Evolutionary conservation across 1,284 basidiomycete genomes (phyloP).

Genomic region (Tilletia horrida): DNA sequence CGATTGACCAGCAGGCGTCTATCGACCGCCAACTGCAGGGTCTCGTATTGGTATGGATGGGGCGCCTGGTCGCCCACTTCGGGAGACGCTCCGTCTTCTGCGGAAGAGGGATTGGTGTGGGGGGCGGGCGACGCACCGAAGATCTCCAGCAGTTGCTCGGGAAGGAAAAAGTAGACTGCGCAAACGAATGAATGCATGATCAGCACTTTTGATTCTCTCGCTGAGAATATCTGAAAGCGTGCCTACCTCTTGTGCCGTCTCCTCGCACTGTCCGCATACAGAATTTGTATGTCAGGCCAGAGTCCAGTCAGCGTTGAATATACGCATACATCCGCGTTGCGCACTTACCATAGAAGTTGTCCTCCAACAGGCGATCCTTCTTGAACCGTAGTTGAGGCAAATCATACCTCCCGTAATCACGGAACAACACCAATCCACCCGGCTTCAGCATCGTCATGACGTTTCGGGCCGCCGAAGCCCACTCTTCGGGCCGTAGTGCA

Average conservation of each 20-base stretch:
- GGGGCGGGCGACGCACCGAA: constrained; percentile 38
- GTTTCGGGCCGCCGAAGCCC: constrained; percentile 80
- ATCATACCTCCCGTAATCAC: constrained; percentile 94
- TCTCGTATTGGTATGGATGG: constrained; percentile 32
- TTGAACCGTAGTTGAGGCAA: constrained; percentile 86
- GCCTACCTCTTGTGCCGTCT: constrained; percentile 76
- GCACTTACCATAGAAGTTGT: constrained; percentile 63
- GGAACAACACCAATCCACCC: constrained; percentile 75
- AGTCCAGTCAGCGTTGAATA: neutral
- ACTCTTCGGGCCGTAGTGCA: constrained; percentile 89
- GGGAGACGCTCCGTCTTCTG: no score
- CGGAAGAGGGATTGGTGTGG: no score
- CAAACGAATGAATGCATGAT: neutral
- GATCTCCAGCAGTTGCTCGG: constrained; percentile 42
- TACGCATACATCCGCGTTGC: neutral
- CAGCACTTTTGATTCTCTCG: neutral
- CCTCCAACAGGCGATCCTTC: constrained; percentile 75
- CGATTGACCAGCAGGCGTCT: constrained; percentile 50
- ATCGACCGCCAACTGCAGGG: constrained; percentile 50
- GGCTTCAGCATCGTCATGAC: constrained; percentile 77
- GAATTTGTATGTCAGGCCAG: no score
- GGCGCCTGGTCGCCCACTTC: no score
- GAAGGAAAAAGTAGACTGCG: constrained; percentile 49
- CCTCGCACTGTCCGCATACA: constrained; percentile 62
- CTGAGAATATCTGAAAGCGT: neutral